Percentiles rank a stretch among this genome's conserved stretches.
Conservation (phyloP, 2,329 filamentous ascomycete species). For the Fusarium tupiense region DNA sequence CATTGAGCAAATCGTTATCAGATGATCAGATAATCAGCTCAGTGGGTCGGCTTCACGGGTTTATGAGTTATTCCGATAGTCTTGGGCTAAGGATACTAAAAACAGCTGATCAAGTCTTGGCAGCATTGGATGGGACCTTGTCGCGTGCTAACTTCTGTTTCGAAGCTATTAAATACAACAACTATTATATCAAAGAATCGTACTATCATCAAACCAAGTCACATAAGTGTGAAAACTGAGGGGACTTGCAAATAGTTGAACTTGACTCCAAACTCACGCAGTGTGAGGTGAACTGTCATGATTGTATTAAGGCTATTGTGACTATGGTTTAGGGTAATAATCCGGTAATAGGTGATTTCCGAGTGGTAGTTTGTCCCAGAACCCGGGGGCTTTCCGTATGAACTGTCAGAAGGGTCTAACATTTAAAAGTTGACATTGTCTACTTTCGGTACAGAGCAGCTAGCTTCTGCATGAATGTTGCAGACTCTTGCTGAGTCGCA, state of each 20-base stretch:
- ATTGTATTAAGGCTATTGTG: not conserved
- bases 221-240: not conserved
- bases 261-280: not conserved
- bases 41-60: conserved; percentile 18
- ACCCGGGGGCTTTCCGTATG: too few relatives aligned
- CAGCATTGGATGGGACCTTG: not conserved
- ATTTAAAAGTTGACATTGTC: rapidly evolving
- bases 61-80: not conserved
- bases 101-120: not conserved
- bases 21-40: conserved; percentile 19
- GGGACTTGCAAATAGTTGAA: not conserved
- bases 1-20: not conserved
- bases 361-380: rapidly evolving
- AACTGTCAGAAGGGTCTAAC: rapidly evolving
- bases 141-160: not conserved
- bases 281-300: too few relatives aligned
- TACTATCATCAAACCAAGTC: not conserved
- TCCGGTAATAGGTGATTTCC: not conserved
- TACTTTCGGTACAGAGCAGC: conserved; percentile 22
- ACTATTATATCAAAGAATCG: not conserved
- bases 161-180: not conserved
- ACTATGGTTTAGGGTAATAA: not conserved
- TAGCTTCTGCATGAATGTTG: conserved; percentile 12
- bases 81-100: not conserved
- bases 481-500: not conserved